Percentiles rank a stretch among this genome's conserved stretches.
Evolutionary conservation across 1,139 yeast genomes (phyloP).

Genomic region (Diutina siamensis): DNA sequence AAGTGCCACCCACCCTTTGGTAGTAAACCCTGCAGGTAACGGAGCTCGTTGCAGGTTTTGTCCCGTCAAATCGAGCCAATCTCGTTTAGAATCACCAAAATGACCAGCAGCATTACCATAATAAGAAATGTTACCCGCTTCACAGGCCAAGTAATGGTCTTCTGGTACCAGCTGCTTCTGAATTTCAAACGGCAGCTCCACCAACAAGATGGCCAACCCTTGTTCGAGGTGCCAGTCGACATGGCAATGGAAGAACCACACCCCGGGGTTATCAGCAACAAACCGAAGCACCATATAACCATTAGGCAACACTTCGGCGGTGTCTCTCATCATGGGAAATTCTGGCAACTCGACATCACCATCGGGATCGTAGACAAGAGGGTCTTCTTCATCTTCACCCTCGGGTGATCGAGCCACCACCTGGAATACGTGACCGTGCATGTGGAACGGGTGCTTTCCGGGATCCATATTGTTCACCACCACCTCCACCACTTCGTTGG

Average conservation of each 20-base stretch:
- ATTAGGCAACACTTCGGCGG: constrained; percentile 50
- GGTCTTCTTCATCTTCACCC: constrained; percentile 38
- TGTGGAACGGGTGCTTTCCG: constrained; percentile 87
- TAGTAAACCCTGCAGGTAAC: constrained; percentile 59
- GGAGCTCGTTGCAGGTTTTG: constrained; percentile 44
- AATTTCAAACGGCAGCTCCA: constrained; percentile 60
- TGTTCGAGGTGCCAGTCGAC: constrained; percentile 91
- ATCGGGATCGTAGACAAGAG: constrained; percentile 40
- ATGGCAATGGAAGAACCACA: constrained; percentile 92
- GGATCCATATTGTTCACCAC: constrained; percentile 67
- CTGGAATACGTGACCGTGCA: constrained; percentile 83
- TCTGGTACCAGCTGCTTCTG: constrained; percentile 23
- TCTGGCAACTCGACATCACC: constrained; percentile 48
- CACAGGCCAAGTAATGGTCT: constrained; percentile 51
- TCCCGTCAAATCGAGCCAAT: constrained; percentile 45
- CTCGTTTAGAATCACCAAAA: constrained; percentile 14
- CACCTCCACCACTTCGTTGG: constrained; percentile 57
- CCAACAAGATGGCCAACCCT: constrained; percentile 61
- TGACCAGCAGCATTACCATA: constrained; percentile 69
- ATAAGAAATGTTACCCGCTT: constrained; percentile 32
- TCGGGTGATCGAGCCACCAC: constrained; percentile 49
- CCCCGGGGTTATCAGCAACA: constrained; percentile 78
- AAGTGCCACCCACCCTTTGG: constrained; percentile 57
- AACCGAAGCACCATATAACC: constrained; percentile 59
- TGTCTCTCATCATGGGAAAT: constrained; percentile 54